Evolutionary conservation across 176 grass and related monocot species (phyloP).

Genomic region (Aechmea fasciata): DNA sequence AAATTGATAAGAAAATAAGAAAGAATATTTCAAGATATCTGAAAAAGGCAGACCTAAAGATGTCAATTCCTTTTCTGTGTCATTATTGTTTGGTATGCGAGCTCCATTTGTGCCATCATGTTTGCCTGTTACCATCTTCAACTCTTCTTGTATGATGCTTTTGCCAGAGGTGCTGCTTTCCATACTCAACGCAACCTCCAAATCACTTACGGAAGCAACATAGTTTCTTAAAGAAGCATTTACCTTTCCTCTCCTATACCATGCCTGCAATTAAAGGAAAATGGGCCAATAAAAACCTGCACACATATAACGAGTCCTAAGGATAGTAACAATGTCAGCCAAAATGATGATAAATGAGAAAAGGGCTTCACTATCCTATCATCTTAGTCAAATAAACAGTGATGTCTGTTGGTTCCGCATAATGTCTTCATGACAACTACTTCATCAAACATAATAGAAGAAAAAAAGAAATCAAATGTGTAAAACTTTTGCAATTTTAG

Average conservation of each 20-base stretch:
- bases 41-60: constrained; percentile 26
- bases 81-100: constrained; percentile 15
- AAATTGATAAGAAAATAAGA: neutral
- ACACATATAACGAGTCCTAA: neutral
- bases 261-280: constrained; percentile 40
- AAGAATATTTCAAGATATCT: neutral
- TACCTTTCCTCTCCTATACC: constrained; percentile 89
- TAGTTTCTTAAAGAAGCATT: constrained; percentile 54
- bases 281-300: neutral
- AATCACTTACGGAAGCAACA: constrained; percentile 56
- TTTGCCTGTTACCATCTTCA: constrained; percentile 33
- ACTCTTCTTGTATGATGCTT: constrained; percentile 59
- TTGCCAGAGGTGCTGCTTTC: constrained; percentile 59
- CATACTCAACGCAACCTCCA: constrained; percentile 57
- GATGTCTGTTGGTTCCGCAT: neutral
- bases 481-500: neutral
- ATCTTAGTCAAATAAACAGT: neutral
- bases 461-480: neutral
- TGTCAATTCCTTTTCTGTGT: constrained; percentile 18
- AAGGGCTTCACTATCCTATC: neutral
- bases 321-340: neutral
- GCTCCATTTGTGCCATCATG: constrained; percentile 21
- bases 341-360: neutral
- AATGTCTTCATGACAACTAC: neutral
- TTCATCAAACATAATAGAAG: neutral